Base-by-base conservation (phyloP, 345 rosid species). In the Eucalyptus polybractea region DNA sequence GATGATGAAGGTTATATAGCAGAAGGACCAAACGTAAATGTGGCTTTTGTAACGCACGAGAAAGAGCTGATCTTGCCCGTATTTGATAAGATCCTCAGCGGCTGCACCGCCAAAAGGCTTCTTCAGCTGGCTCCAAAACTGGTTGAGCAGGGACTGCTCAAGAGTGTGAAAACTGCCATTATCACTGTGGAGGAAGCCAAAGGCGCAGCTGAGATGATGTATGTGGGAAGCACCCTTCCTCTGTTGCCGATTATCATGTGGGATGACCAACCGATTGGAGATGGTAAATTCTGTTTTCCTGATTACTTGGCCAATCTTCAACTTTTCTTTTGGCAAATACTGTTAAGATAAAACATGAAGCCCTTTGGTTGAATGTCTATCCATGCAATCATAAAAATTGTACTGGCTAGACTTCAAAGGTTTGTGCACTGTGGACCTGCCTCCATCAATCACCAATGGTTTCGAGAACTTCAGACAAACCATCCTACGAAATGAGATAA, bases 41-140 rank as follows among this genome's bases (percentile, higher is more conserved):
- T 94, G 89, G 97, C 94, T 9, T 94, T 95, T 83, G 90, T 95
- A 89, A 92, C 94, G 22, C 90, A 90, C 1, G 92, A 93, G n/a
- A 94, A 92, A 89, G 95, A 94, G 91, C 93, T 95, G 86, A 88
- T 95, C 56, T 81, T 95, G 90, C 97, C 97, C 86, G 45, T 16
- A 4, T 95, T 95, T 56, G 96, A 95, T 87, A 95, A 95, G 89
- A 95, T 95, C 89, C 95, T 95, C 45, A 87, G 91, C 16, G 96
- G 97, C 3, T 94, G 97, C 93, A 95, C 96, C 13, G 97, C 97
- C n/a, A 90, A 91, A 87, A 94, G 96, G 92, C 96, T 95, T 87
- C 95, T 95, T 86, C 89, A 94, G 88, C 91, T 94, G 22, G 96
- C 95, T 31, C 93, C 94, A 0, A 95, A 92, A 91, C 89, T 95